Base-by-base conservation (phyloP, 768 basidiomycete species). In the Amanita polypyramis region DNA sequence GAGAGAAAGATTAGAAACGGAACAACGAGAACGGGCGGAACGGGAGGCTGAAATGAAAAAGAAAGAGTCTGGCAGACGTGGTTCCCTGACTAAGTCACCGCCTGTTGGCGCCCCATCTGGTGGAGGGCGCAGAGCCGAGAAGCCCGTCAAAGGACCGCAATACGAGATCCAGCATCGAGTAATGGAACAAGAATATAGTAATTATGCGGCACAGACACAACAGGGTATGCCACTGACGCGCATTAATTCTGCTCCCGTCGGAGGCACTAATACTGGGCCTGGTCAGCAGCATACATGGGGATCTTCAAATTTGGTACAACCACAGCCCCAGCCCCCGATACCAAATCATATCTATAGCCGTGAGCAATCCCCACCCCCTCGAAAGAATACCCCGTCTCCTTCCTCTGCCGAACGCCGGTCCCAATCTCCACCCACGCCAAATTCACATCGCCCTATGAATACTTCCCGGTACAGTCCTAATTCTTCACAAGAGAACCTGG, bases 161-260 rank as follows among this genome's bases (percentile, higher is more conserved):
- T 97, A 95, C 60, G 94, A 95, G 58, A 83, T 88, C 77, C 94
- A 97, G 61, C 86, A 91, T 62, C 80, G 85, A 19, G 87, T 83
- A 43, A 91, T 97, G 76, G 88, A 93, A 62, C 85, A 93, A 56
- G 90, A 95, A 60, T 87, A 88, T 53, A 71, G 72, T 42, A 72
- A 68, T 46, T 73, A 70, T 55, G 65, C 61, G 45, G 63, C 63
- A 21, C 67, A 64, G 42, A 52, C 54, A 1, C 66, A 69, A 49
- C 64, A 64, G 17, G 65, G 54, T 29, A 45, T 54, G 32, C 54
- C 54, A 12, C 58, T 60, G 51, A 54, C 51, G 33, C 54, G 63
- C 46, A 50, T 60, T 29, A 11, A 55, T 9, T 63, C 63, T 30
- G 53, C 58, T 19, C 60, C 61, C 19, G 45, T 48, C 21, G 54